Conservation (phyloP, 1,284 basidiomycete species). For the Moesziomyces antarcticus region DNA sequence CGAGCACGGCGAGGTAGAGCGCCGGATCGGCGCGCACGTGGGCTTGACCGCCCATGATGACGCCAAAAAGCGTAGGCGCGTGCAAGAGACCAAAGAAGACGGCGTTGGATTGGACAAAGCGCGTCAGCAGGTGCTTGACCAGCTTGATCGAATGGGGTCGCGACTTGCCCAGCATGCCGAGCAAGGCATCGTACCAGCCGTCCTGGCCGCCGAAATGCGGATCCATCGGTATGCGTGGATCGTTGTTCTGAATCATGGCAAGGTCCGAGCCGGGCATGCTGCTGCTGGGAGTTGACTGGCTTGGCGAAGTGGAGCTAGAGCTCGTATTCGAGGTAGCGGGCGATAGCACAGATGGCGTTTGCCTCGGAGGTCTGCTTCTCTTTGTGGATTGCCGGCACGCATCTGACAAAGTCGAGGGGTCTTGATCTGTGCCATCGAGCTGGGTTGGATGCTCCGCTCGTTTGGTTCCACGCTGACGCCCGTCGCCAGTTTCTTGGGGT, state of each 20-base stretch:
- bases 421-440: too few relatives aligned
- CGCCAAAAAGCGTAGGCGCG: conserved; percentile 37
- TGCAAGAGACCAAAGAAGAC: conserved; percentile 52
- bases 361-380: conserved; percentile 3
- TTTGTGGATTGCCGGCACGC: conserved; percentile 7
- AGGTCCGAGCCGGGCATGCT: conserved; percentile 45
- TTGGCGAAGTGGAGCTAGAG: neutral
- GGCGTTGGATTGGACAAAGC: conserved; percentile 52
- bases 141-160: conserved; percentile 14
- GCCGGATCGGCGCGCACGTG: conserved; percentile 34
- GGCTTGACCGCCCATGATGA: conserved; percentile 23
- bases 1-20: conserved; percentile 46
- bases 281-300: conserved; percentile 22
- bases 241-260: conserved; percentile 49
- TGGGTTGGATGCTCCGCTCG: conserved; percentile 2
- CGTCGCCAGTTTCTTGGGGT: neutral
- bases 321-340: too few relatives aligned
- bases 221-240: conserved; percentile 30
- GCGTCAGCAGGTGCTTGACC: conserved; percentile 36
- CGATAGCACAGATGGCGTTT: too few relatives aligned
- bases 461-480: conserved; percentile 15
- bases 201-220: conserved; percentile 16
- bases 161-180: conserved; percentile 22
- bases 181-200: conserved; percentile 40
- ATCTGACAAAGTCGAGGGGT: neutral